Conservation (phyloP, 306 rosid species). For the Prunus padus region DNA sequence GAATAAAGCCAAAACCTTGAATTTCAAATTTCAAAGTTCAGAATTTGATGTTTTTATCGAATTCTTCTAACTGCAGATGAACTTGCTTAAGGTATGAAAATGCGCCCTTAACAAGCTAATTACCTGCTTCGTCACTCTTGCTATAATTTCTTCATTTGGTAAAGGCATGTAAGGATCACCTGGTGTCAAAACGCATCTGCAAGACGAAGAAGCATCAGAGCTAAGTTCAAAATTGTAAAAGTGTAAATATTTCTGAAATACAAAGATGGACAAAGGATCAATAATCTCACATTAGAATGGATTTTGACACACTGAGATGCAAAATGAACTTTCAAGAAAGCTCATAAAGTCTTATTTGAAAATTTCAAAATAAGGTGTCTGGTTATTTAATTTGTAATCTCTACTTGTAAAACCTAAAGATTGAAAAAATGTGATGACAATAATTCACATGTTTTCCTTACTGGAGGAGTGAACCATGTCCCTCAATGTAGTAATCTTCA, state of each 20-base stretch:
- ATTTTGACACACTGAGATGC: not conserved
- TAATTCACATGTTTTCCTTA: constrained; percentile 36
- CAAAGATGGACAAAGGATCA: not conserved
- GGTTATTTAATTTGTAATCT: not conserved
- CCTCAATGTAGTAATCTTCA: constrained; percentile 86
- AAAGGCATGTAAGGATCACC: constrained; percentile 99
- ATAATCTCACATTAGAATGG: not conserved
- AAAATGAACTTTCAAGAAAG: not conserved
- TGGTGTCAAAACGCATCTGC: constrained; percentile 95
- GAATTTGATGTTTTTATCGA: not conserved
- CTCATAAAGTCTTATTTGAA: not conserved
- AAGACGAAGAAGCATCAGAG: not conserved
- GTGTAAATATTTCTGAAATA: not conserved
- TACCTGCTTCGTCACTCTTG: constrained; percentile 90
- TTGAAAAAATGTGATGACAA: not conserved
- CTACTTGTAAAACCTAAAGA: not conserved
- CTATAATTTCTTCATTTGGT: constrained; percentile 78
- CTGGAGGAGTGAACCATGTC: constrained; percentile 99
- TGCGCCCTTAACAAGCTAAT: constrained; percentile 13
- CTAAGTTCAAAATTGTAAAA: not conserved
- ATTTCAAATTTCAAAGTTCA: not conserved
- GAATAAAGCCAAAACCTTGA: constrained; percentile 71
- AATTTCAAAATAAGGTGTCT: not conserved
- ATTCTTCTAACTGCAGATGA: not conserved
- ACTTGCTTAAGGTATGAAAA: constrained; percentile 7